phyloP scores from a whole-genome alignment of 495 filamentous ascomycete species.

The Xylaria acuta region DNA sequence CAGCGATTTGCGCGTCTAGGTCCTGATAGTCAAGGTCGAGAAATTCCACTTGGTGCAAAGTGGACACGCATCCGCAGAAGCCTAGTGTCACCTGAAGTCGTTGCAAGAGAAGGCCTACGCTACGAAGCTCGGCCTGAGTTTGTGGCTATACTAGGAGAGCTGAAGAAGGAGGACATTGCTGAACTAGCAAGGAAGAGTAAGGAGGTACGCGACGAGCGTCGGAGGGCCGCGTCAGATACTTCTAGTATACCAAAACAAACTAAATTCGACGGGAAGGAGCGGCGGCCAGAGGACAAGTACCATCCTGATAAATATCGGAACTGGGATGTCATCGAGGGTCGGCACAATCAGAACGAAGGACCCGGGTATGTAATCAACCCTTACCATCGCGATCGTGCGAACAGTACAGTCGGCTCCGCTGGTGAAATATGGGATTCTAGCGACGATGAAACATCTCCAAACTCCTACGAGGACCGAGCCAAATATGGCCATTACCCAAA shows the following conservation, averaged over 20 bases:
- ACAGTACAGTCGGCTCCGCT: constrained; percentile 31
- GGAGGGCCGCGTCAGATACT: constrained; percentile 6
- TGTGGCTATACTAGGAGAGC: constrained; percentile 69
- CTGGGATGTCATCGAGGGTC: constrained; percentile 35
- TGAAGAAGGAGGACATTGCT: constrained; percentile 65
- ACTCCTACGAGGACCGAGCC: background rate
- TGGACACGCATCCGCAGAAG: constrained; percentile 74
- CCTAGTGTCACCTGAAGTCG: constrained; percentile 70
- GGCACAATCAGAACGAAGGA: constrained; percentile 29
- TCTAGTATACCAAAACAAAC: constrained; percentile 6
- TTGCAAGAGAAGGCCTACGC: constrained; percentile 67
- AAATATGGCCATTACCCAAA: constrained; percentile 4
- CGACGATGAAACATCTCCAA: constrained; percentile 24
- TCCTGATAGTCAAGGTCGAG: constrained; percentile 60
- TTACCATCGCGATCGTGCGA: constrained; percentile 26
- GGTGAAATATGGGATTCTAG: constrained; percentile 41
- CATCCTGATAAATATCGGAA: constrained; percentile 39
- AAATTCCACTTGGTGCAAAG: constrained; percentile 69
- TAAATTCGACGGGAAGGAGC: constrained; percentile 24
- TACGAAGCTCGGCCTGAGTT: constrained; percentile 73
- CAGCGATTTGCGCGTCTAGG: constrained; percentile 40
- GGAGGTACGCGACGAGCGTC: constrained; percentile 57
- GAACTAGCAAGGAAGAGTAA: constrained; percentile 62
- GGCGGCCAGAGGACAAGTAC: constrained; percentile 30
- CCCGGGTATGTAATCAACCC: constrained; percentile 32